Conservation (phyloP, 2,329 filamentous ascomycete genomes). For the Ilyonectria robusta region DNA sequence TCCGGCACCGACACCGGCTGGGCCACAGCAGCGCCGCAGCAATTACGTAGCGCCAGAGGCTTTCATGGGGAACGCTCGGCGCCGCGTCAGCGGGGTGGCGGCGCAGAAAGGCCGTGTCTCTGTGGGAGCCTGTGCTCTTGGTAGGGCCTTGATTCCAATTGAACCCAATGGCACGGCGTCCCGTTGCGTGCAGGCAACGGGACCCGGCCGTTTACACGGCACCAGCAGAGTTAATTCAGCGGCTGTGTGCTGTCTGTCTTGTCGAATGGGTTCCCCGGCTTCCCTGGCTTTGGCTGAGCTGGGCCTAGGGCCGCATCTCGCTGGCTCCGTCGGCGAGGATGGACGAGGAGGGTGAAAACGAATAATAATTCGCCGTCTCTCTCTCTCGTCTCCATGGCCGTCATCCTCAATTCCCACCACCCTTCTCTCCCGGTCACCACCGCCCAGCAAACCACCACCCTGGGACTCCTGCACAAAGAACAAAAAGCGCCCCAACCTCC, state of each 20-base stretch:
- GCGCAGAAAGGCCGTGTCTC: background rate
- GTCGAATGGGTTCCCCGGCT: constrained; percentile 10
- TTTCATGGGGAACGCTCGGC: background rate
- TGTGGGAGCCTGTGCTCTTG: background rate
- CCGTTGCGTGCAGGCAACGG: background rate
- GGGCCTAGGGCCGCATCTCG: constrained; percentile 12
- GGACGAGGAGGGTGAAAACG: constrained; percentile 18
- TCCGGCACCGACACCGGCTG: constrained; percentile 4
- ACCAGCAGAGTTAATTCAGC: background rate
- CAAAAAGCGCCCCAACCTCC: background rate
- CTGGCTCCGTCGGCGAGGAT: constrained; percentile 21
- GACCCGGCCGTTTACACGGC: constrained; percentile 1
- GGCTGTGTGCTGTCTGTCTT: constrained; percentile 3
- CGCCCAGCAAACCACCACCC: background rate
- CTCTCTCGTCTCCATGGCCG: constrained; percentile 16
- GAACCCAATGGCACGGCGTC: background rate
- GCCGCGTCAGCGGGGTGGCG: constrained; percentile 5
- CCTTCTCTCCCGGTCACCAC: constrained; percentile 8
- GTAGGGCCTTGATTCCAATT: background rate
- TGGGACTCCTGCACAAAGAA: background rate
- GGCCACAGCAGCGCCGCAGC: background rate
- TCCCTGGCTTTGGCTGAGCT: constrained; percentile 19
- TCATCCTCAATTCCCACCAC: background rate
- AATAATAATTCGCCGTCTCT: constrained; percentile 17
- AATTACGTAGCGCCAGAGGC: constrained; percentile 1